phyloP scores from a whole-genome alignment of 2,329 filamentous ascomycete species.

The Ophiosphaerella herpotricha region DNA sequence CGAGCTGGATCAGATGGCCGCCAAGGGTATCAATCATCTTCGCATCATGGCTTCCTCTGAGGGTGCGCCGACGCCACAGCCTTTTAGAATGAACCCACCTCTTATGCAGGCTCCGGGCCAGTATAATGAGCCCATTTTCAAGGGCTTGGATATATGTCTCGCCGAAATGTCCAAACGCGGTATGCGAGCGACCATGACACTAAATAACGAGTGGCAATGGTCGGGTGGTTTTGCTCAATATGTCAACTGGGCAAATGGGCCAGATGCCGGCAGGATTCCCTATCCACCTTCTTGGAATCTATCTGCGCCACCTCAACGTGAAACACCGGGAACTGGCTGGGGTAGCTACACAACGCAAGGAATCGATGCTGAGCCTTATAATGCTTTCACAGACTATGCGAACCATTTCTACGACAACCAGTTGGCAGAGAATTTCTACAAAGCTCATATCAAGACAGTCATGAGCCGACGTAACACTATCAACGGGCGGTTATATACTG shows the following conservation, averaged over 20 bases:
- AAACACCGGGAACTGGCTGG: slow-evolving; percentile 43
- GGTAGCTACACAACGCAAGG: slow-evolving; percentile 46
- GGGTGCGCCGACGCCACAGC: slow-evolving; percentile 45
- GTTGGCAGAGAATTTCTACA: slow-evolving; percentile 44
- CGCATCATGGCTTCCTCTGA: slow-evolving; percentile 49
- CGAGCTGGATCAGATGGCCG: slow-evolving; percentile 49
- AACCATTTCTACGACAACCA: slow-evolving; percentile 45
- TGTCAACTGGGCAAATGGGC: slow-evolving; percentile 46
- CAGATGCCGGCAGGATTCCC: slow-evolving; percentile 27
- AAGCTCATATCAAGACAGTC: slow-evolving; percentile 45
- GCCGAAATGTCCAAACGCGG: slow-evolving; percentile 47
- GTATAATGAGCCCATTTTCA: slow-evolving; percentile 48
- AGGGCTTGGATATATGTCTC: slow-evolving; percentile 45
- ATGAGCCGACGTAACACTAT: slow-evolving; percentile 44
- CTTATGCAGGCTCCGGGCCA: slow-evolving; percentile 42
- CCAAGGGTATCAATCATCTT: slow-evolving; percentile 47
- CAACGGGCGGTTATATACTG: slow-evolving; percentile 42
- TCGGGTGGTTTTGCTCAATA: slow-evolving; percentile 47
- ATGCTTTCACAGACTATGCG: slow-evolving; percentile 33
- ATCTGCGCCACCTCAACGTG: slow-evolving; percentile 41
- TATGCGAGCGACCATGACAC: slow-evolving; percentile 49
- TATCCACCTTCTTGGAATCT: slow-evolving; percentile 48
- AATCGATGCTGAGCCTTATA: slow-evolving; percentile 39
- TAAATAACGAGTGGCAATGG: slow-evolving; percentile 49
- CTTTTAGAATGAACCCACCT: slow-evolving; percentile 47